Evolutionary conservation across 1,139 yeast genomes (phyloP), one percentile per base, ranked within the genome.

Genomic region (Scheffersomyces cryptocercus): DNA sequence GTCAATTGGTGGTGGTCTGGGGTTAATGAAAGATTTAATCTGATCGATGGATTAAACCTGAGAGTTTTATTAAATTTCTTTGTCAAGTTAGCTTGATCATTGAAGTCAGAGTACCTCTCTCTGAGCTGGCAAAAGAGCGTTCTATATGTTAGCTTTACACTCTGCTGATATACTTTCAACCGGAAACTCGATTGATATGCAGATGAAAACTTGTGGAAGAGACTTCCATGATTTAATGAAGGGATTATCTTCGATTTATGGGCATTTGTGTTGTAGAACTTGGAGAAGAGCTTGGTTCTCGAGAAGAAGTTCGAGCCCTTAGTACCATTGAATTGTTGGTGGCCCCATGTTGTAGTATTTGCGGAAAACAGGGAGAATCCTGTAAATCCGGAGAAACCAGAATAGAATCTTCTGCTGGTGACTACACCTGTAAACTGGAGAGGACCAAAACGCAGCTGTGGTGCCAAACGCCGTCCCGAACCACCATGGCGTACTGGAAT

Each of bases 1-100:
- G 73, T 70, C 45, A 68, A 53, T 38, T 66, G 63, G 50, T 72
- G 76, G 56, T 68, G 61, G 42, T 50, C 59, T 42, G 68, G 65
- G 40, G 63, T 67, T 61, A 65, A 67, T 55, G 67, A 70, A 45
- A 58, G 59, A 50, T 53, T 52, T 29, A 51, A 41, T 35, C 51
- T 42, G 34, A 51, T 36, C 2, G 37, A 28, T 35, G 41, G 36
- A 14, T 28, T 31, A 11, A 13, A 4, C 8, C 14, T 15, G 3
- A 28, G 9, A 14, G 29, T 15, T 24, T 13, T 31, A 5, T 24
- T 36, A 29, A 41, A 36, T 14, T 30, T 35, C 3, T 16, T 35
- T 11, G 29, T 36, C 29, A 29, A 28, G 38, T 37, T 39, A 31
- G 15, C 20, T 20, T 31, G 24, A 9, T 14, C 35, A 9, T 36